These are phyloP conservation scores for Penicillium rolfsii DNA, from an alignment of 2,329 filamentous ascomycete genomes.

Conservation along the genomic window DNA sequence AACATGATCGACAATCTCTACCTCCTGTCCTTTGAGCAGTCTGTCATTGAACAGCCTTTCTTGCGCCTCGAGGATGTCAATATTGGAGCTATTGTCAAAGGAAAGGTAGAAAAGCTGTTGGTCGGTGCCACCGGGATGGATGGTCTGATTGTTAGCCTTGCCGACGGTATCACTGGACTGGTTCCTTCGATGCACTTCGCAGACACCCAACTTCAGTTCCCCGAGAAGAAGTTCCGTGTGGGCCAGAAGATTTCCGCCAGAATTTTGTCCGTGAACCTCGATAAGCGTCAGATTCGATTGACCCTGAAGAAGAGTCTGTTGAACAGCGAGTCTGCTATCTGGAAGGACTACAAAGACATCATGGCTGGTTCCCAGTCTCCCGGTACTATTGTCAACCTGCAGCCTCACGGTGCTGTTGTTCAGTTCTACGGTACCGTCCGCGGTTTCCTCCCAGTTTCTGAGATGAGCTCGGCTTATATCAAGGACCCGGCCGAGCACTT, in stretches of 20 bases:
- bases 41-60: constrained; percentile 82
- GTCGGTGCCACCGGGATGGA: constrained; percentile 76
- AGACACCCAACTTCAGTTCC: constrained; percentile 84
- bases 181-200: constrained; percentile 87
- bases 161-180: constrained; percentile 85
- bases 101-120: constrained; percentile 81
- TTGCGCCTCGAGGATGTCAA: constrained; percentile 89
- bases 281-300: constrained; percentile 77
- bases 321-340: constrained; percentile 80
- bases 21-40: constrained; percentile 80
- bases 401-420: constrained; percentile 78
- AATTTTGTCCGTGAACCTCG: constrained; percentile 76
- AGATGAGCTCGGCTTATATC: constrained; percentile 98
- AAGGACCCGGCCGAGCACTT: constrained; percentile 88
- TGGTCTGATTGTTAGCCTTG: constrained; percentile 79
- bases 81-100: constrained; percentile 77
- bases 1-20: constrained; percentile 85
- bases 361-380: constrained; percentile 75
- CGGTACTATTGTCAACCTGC: constrained; percentile 83
- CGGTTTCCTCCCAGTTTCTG: constrained; percentile 87
- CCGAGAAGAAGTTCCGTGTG: constrained; percentile 93
- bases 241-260: constrained; percentile 82
- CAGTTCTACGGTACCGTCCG: constrained; percentile 86
- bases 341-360: constrained; percentile 77
- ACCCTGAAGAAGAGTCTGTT: constrained; percentile 94